Evolutionary conservation across 176 grass and related monocot genomes (phyloP), one percentile per base, ranked within the genome.

Genomic region (Oryza officinalis): DNA sequence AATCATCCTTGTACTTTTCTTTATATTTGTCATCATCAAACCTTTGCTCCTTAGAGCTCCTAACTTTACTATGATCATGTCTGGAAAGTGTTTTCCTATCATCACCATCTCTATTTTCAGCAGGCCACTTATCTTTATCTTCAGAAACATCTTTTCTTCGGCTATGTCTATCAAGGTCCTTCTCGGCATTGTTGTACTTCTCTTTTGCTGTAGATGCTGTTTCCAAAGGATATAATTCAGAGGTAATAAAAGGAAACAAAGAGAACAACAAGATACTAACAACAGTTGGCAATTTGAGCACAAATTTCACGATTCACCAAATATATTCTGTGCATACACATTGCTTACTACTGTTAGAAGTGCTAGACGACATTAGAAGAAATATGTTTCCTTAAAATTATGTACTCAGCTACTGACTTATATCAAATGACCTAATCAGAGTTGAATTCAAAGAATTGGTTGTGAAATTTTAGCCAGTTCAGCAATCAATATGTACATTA

Each of bases 21-120:
- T 87, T 96, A 64, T 94, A 87, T 78, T 99, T 99, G 9, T 82
- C 91, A 85, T 86, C 87, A 38, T 96, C 97, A 64, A 89, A 76
- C 78, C 78, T 94, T 76, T 88, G 88, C 66, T 97, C 95, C 76
- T 91, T 97, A 50, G 88, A 87, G 82, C 82, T 92, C 86, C 90
- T 90, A 85, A 76, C 76, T 89, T 87, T 93, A 25, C 74, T 81
- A 84, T 93, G 89, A 41, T 90, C 94, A 91, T 93, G 84, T 79
- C 84, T 97, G n/a, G 88, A 91, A 33, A 66, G 78, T 37, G 72
- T 82, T 85, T 88, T 99, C 83, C 83, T 91, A 43, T 94, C 90
- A 91, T 92, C 89, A 27, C 43, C 65, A n/a, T 96, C 94, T 79
- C 89, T 96, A 85, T 80, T 86, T 64, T 96, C 90, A 70, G 76